Percentiles rank a stretch among this genome's conserved stretches.
Evolutionary conservation across 129 eudicot species (phyloP).

Genomic region (Ambrosia artemisiifolia): DNA sequence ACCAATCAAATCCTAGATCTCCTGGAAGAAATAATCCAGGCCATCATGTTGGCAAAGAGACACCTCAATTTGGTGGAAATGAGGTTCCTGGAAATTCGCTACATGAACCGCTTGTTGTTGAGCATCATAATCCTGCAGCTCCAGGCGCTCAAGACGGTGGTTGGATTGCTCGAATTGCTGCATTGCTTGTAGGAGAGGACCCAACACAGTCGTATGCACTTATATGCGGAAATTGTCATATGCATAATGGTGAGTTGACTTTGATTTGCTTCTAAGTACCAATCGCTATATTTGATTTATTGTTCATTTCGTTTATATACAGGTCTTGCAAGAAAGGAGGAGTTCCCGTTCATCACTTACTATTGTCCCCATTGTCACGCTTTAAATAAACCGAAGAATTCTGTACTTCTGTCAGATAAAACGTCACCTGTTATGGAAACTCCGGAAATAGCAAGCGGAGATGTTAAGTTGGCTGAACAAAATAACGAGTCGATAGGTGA

Average conservation of each 20-base stretch:
- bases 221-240: constrained; percentile 92
- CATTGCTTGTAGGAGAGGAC: constrained; percentile 97
- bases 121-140: constrained; percentile 59
- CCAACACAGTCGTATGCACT: constrained; percentile 94
- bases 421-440: constrained; percentile 32
- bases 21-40: constrained; percentile 30
- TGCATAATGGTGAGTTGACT: constrained; percentile 82
- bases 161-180: constrained; percentile 92
- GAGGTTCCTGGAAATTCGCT: constrained; percentile 39
- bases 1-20: constrained; percentile 48
- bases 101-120: constrained; percentile 55
- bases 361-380: constrained; percentile 94
- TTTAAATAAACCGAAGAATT: constrained; percentile 64
- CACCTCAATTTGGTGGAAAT: constrained; percentile 29
- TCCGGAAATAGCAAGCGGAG: constrained; percentile 19
- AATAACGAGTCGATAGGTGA: constrained; percentile 21
- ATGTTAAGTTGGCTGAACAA: constrained; percentile 28
- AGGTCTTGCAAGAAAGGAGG: constrained; percentile 98
- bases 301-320: constrained; percentile 9
- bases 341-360: constrained; percentile 74
- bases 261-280: background rate
- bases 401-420: constrained; percentile 30
- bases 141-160: constrained; percentile 64
- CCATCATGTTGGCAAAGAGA: constrained; percentile 36
- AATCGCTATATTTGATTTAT: background rate